A percentile compares a stretch with the other conserved stretches of the same genome.
Conservation (phyloP, 2,329 filamentous ascomycete genomes). For the Coniochaeta sp. region DNA sequence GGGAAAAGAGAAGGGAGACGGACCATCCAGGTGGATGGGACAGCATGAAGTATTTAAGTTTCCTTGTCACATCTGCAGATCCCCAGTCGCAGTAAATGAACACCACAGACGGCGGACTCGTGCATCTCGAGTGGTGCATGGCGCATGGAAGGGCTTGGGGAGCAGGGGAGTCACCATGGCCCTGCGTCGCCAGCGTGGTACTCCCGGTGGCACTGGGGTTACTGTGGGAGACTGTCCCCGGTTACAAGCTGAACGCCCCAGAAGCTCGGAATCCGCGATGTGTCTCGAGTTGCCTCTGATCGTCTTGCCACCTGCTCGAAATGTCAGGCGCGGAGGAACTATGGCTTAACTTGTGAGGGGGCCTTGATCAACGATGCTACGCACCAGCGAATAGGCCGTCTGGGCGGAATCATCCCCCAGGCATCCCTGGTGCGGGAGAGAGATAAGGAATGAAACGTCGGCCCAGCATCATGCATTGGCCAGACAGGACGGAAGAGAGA, state of each 20-base stretch:
- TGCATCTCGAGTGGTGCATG: constrained; percentile 1
- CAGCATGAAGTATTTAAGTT: constrained; percentile 1
- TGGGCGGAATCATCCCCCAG: neutral
- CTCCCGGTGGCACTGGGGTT: too few relatives aligned
- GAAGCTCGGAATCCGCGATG: neutral
- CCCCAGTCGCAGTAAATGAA: neutral
- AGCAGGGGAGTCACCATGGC: neutral
- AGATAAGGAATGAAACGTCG: constrained; percentile 1
- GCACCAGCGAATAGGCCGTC: neutral
- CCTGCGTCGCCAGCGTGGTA: neutral
- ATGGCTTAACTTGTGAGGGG: neutral
- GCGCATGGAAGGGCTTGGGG: neutral
- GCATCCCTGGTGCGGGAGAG: neutral
- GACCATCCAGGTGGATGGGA: neutral
- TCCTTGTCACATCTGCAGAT: neutral
- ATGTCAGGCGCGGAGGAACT: neutral
- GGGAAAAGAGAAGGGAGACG: neutral
- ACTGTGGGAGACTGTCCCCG: too few relatives aligned
- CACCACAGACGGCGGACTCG: neutral
- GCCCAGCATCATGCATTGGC: neutral
- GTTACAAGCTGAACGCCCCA: neutral
- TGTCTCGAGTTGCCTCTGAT: neutral
- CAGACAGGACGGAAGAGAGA: neutral
- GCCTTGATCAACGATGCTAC: neutral
- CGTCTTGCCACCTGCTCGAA: neutral